A percentile compares a stretch with the other conserved stretches of the same genome.
Evolutionary conservation across 257 asterid species (phyloP).

Genomic region (Fraxinus anomala): DNA sequence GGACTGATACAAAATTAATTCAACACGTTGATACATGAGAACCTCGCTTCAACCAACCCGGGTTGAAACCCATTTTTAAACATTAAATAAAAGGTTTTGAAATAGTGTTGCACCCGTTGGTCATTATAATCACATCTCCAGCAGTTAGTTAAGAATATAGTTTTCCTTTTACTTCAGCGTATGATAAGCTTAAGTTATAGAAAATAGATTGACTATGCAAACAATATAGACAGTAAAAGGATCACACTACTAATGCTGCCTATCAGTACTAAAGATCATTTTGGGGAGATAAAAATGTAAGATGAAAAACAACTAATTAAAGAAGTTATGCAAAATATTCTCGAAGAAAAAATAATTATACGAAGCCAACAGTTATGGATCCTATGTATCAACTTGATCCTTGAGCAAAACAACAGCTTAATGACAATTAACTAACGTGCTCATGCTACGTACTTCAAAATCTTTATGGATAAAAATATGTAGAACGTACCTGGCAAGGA

Average conservation of each 20-base stretch:
- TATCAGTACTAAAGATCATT: neutral
- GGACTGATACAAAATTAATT: neutral
- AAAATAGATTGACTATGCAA: neutral
- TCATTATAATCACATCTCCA: neutral
- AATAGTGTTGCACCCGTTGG: neutral
- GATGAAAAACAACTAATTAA: neutral
- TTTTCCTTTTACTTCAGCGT: neutral
- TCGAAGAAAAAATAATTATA: neutral
- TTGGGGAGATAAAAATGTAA: neutral
- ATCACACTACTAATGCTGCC: neutral
- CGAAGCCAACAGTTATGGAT: neutral
- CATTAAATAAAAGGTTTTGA: neutral
- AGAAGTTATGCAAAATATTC: neutral
- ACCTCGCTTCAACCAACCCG: neutral
- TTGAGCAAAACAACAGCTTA: neutral
- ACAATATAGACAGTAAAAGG: neutral
- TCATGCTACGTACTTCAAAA: constrained; percentile 13
- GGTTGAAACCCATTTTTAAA: neutral
- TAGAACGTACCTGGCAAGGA: constrained; percentile 64
- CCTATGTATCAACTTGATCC: neutral
- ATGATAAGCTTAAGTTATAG: neutral
- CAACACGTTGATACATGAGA: neutral
- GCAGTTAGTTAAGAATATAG: neutral
- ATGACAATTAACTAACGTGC: constrained; percentile 20
- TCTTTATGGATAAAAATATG: constrained; percentile 16